Base-by-base conservation (phyloP, 106 monocot genomes). In the Alisma plantagoaquatica region DNA sequence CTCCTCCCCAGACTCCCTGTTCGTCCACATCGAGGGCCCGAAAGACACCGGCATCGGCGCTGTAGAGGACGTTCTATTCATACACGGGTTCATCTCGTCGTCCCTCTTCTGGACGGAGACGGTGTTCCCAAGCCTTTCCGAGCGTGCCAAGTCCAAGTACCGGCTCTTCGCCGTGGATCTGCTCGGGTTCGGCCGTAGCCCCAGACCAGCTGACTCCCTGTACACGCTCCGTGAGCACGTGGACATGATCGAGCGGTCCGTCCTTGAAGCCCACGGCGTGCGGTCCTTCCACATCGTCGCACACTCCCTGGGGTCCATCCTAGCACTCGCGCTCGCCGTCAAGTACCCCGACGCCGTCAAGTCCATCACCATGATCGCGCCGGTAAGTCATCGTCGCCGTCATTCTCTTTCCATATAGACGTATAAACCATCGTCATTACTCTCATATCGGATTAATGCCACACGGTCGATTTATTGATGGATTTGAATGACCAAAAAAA, bases 31-130 rank as follows among this genome's bases (percentile, higher is more conserved):
- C 7, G 60, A 93, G 17, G 68, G 59, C 1, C 80, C 90, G 6
- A 44, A 35, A 87, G 87, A 78, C 80, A 68, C 20, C 2, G 18
- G 27, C 46, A 48, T 26, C 24, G 2, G 4, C 5, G 2, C 12
- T 26, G 10, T 50, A 18, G 87, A 76, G 43, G 76, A 83, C 49
- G 76, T 93, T 22, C 21, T 94, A 15, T 94, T 94, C 73, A 83
- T 94, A 53, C 87, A 88, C 33, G 87, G 93, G 0, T 94, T 94
- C 70, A 84, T 94, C 32, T 94, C 93, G 1, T 94, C 87, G 1
- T 94, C 93, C 1, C 6, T 53, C 44, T 88, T 87, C 54, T 94
- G 93, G 93, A 87, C 87, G 27, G 93, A 94, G 70, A 94, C 93
- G 23, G 73, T 94, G 31, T 88, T 94, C 46, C 77, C 72, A 0